phyloP scores from a whole-genome alignment of 2,329 filamentous ascomycete genomes.

The Coniochaeta pulveracea region DNA sequence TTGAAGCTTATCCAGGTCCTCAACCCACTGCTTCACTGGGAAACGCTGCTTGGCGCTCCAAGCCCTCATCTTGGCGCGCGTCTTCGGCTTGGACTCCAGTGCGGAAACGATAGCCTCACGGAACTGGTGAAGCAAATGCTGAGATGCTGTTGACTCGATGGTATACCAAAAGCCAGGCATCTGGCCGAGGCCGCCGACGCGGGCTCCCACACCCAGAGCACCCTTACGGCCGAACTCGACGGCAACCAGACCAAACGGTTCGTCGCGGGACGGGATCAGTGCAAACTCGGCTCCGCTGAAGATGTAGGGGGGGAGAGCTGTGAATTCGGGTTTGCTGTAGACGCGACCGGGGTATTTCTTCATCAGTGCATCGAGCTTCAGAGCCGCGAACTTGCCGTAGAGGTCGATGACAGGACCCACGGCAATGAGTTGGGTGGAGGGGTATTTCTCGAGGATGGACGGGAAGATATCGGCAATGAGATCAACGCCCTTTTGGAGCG shows the following conservation, averaged over 20 bases:
- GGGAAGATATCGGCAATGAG: conserved; percentile 59
- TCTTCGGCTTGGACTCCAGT: conserved; percentile 41
- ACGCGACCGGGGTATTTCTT: conserved; percentile 53
- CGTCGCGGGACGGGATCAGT: conserved; percentile 56
- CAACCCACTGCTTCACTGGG: conserved; percentile 55
- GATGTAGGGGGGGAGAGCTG: conserved; percentile 52
- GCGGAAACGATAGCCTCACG: conserved; percentile 52
- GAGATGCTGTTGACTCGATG: conserved; percentile 51
- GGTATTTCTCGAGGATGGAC: conserved; percentile 45
- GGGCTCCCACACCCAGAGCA: conserved; percentile 53
- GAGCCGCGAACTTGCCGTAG: conserved; percentile 55
- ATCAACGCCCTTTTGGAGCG: conserved; percentile 58
- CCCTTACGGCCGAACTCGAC: conserved; percentile 60
- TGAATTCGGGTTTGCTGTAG: conserved; percentile 59
- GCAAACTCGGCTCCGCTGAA: conserved; percentile 59
- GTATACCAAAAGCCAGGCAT: conserved; percentile 66
- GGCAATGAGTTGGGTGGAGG: conserved; percentile 49
- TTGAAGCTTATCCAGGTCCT: conserved; percentile 52
- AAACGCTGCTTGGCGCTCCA: conserved; percentile 55
- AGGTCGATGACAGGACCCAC: conserved; percentile 57
- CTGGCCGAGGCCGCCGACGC: conserved; percentile 56
- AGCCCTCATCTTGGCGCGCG: conserved; percentile 51
- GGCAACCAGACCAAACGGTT: conserved; percentile 58
- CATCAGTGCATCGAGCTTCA: conserved; percentile 55
- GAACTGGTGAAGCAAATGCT: conserved; percentile 54